Conservation (phyloP, 192 early-diverging fungal species). For the Coemansia sp. region DNA sequence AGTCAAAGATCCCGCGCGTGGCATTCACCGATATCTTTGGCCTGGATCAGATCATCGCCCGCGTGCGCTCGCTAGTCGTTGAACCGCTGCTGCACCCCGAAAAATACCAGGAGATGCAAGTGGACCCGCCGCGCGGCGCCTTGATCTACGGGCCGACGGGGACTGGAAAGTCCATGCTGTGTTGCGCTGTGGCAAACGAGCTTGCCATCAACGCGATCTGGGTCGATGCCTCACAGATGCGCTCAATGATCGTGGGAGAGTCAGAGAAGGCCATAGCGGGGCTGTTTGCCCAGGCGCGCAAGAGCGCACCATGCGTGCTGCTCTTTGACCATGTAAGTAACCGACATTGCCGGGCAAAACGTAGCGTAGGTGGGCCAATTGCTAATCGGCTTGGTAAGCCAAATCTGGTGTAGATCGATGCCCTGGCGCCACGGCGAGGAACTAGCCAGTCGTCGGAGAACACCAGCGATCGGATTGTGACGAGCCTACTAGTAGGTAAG, state of each 20-base stretch:
- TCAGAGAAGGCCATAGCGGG: slow-evolving; percentile 81
- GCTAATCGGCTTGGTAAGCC: neutral
- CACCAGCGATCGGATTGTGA: slow-evolving; percentile 85
- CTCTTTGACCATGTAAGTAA: slow-evolving; percentile 81
- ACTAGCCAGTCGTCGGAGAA: slow-evolving; percentile 71
- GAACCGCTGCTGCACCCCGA: slow-evolving; percentile 53
- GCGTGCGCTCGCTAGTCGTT: slow-evolving; percentile 51
- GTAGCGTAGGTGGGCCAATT: neutral
- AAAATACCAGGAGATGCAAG: slow-evolving; percentile 57
- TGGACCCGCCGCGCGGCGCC: slow-evolving; percentile 74
- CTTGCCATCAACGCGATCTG: slow-evolving; percentile 79
- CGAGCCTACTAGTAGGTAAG: slow-evolving; percentile 65
- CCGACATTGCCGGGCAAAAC: neutral
- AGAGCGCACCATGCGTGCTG: slow-evolving; percentile 83
- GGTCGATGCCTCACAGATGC: slow-evolving; percentile 81
- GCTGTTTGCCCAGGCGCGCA: slow-evolving; percentile 79
- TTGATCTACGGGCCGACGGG: slow-evolving; percentile 87
- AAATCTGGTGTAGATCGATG: slow-evolving; percentile 64
- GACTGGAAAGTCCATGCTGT: slow-evolving; percentile 86
- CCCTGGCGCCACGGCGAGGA: slow-evolving; percentile 73
- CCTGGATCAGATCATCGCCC: slow-evolving; percentile 63
- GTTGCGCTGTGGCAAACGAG: slow-evolving; percentile 77
- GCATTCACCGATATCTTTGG: slow-evolving; percentile 76
- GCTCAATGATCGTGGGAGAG: slow-evolving; percentile 93
- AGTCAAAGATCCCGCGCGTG: slow-evolving; percentile 59